Base-by-base conservation (phyloP, 768 basidiomycete genomes). In the Aureoboletus auriporus region DNA sequence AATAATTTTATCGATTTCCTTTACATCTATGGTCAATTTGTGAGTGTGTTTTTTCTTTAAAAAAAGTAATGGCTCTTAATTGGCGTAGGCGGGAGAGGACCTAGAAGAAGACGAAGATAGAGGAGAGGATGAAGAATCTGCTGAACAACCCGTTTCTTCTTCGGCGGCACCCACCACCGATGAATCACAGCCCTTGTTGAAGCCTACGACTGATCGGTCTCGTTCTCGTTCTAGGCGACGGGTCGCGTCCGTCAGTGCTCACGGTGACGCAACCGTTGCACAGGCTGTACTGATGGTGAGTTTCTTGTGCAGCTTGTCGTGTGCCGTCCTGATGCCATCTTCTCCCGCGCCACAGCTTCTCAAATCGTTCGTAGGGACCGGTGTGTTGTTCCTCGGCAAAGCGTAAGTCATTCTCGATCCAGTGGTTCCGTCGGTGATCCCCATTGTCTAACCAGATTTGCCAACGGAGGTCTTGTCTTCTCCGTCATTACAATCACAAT, bases 1-100 rank as follows among this genome's bases (percentile, higher is more conserved):
- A 85, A 85, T 59, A 94, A 90, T 61, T 94, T 95, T 53, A 88
- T 97, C 51, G 93, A 97, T 60, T 99, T 99, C 67, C 70, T 99
- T 39, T 88, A 87, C 60, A 75, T 98, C 23, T 99, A 91, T 61
- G 96, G 96, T 5, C 95, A 98, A 66, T 97, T 96, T 62, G 95
- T 94, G 62, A 71, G 93, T 74, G 28, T 44, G 9, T 30, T 37
- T 16, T 16, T 12, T 36, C 12, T 49, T 7, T 38, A 27, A 17
- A 39, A 27, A 17, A 35, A 26, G 5, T 3, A 39, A 23, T 35
- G 9, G 2, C 37, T 34, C 39, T 47, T 31, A 53, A 49, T 54
- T 47, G 14, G 37, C 39, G 20, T 49, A 93, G 93, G 93, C 92
- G 31, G 90, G 94, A 61, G 89, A 91, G 73, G 89, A 93, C 55